These are phyloP conservation scores for Solanum bulbocastanum DNA, from an alignment of 257 asterid species.

Conservation along the genomic window DNA sequence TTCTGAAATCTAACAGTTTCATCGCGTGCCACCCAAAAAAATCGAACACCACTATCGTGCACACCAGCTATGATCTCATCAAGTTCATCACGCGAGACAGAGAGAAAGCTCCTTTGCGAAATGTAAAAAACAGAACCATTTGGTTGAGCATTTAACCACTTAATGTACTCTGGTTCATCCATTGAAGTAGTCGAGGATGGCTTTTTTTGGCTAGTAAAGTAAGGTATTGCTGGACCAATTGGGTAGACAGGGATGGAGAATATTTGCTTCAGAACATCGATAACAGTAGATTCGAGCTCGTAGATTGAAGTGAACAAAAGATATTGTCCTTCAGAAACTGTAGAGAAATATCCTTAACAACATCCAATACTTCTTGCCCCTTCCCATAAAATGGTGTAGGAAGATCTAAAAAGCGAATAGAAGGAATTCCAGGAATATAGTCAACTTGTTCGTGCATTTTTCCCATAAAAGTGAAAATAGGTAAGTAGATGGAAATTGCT, in stretches of 20 bases:
- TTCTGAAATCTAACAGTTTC: constrained; percentile 2
- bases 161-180: neutral
- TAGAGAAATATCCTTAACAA: neutral
- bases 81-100: constrained; percentile 30
- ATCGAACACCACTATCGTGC: constrained; percentile 28
- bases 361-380: constrained; percentile 3
- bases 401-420: constrained; percentile 31
- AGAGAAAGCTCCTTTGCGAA: constrained; percentile 49
- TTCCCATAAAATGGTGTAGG: constrained; percentile 14
- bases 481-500: neutral
- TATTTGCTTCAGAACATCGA: constrained; percentile 19
- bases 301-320: constrained; percentile 32
- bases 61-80: constrained; percentile 41
- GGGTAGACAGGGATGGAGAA: constrained; percentile 18
- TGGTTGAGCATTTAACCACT: constrained; percentile 50
- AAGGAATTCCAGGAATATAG: constrained; percentile 44
- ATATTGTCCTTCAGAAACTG: constrained; percentile 16
- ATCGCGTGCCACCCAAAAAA: constrained; percentile 43
- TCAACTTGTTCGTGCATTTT: constrained; percentile 27
- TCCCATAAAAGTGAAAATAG: constrained; percentile 5
- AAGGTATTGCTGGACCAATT: constrained; percentile 36
- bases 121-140: constrained; percentile 39
- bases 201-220: neutral
- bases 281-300: constrained; percentile 33
- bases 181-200: neutral